phyloP scores from a whole-genome alignment of 108 stramenopile genomes.

The Tribonema minus region DNA sequence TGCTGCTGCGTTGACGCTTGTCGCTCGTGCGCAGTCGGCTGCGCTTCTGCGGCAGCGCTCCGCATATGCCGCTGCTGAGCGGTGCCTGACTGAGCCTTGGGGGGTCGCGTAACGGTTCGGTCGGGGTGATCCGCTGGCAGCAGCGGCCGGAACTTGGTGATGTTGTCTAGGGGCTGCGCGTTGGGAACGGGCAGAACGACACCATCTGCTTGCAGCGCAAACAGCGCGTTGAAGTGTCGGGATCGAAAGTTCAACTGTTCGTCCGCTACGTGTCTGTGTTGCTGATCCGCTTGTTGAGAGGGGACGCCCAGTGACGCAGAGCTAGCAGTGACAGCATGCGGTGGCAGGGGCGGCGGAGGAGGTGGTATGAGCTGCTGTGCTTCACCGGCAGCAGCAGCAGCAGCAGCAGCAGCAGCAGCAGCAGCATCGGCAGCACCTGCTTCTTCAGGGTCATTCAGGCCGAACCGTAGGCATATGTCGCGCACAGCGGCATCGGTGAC shows the following conservation, averaged over 20 bases:
- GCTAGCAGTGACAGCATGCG: too few species aligned
- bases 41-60: too few species aligned
- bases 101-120: too few species aligned
- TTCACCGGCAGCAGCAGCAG: too few species aligned
- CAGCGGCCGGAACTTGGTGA: not conserved
- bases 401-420: too few species aligned
- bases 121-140: not conserved
- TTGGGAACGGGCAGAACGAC: not conserved
- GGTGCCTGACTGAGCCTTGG: too few species aligned
- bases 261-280: too few species aligned
- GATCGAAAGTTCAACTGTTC: not conserved
- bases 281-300: too few species aligned
- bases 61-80: too few species aligned
- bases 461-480: not conserved
- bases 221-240: not conserved
- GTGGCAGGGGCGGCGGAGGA: not conserved
- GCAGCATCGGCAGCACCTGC: too few species aligned
- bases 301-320: too few species aligned
- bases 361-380: too few species aligned
- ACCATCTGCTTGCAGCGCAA: not conserved
- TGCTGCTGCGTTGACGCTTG: not conserved
- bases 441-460: not conserved
- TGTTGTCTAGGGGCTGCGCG: not conserved
- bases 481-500: not conserved
- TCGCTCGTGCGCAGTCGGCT: not conserved